Evolutionary conservation across 768 basidiomycete species (phyloP), one percentile per base, ranked within the genome.

Genomic region (Daedaleopsis sinensis): DNA sequence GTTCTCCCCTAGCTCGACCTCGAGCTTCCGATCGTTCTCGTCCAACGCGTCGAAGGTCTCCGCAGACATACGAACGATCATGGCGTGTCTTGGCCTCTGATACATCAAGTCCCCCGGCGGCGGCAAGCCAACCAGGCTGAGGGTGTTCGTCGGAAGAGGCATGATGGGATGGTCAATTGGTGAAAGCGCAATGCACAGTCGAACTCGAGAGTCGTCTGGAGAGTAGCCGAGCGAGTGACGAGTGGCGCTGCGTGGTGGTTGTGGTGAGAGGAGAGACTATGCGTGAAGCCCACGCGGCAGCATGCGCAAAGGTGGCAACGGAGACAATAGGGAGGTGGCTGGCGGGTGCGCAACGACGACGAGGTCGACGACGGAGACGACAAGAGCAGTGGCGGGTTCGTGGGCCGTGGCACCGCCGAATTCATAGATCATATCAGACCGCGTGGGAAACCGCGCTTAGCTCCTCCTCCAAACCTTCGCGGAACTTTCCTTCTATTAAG

Each of bases 31-130:
- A 16, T 78, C 72, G 39, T 78, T 78, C 52, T 78, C 75, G 46
- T 86, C 82, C 46, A 92, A 82, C 1, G 87, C 87, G 57, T 90
- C 85, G 61, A 92, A 78, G 0, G 88, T 85, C 72, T 90, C 88
- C 37, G 83, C 79, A 5, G 91, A 85, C 82, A 93, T 80, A 58
- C 89, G 86, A 43, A 93, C 82, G 52, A 93, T 77, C 84, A 91
- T 86, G 51, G 90, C 91, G 24, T 82, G 81, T 77, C 90, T 91
- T 13, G 85, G 85, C 61, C 82, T 84, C 4, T 87, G 79, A 37
- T 84, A 83, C 37, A 80, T 70, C 0, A 82, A 76, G 62, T 83
- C 86, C 48, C 83, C 85, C 37, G 84, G 83, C 49, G 77, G 76
- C 1, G 84, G 78, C 66, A 81, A 79, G 36, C 85, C 84, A 46